These are phyloP conservation scores for Sugiyamaella sp. DNA, from an alignment of 1,139 yeast species.

Conservation along the genomic window DNA sequence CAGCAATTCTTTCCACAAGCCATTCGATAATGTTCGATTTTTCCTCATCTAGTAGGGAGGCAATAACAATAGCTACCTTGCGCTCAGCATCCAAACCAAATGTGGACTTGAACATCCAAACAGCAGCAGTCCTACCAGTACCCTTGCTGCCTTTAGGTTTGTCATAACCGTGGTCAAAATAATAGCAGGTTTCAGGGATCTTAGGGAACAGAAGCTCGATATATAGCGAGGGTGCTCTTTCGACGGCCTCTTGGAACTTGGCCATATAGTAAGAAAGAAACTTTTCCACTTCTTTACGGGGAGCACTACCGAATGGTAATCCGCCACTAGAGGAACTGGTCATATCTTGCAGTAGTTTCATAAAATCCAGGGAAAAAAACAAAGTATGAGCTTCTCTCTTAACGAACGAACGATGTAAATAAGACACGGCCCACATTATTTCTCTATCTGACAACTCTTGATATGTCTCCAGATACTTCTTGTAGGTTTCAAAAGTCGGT, in stretches of 20 bases:
- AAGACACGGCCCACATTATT: constrained; percentile 66
- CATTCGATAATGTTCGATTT: constrained; percentile 49
- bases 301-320: constrained; percentile 44
- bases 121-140: constrained; percentile 24
- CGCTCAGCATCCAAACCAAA: constrained; percentile 35
- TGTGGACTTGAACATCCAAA: constrained; percentile 35
- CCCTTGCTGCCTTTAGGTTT: constrained; percentile 33
- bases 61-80: constrained; percentile 49
- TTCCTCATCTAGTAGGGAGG: constrained; percentile 53
- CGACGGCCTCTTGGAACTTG: constrained; percentile 55
- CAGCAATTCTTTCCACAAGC: constrained; percentile 48
- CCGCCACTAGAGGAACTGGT: constrained; percentile 40
- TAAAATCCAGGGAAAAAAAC: constrained; percentile 74
- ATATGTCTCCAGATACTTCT: constrained; percentile 55
- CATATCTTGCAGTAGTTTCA: constrained; percentile 56
- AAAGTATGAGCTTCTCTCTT: constrained; percentile 61
- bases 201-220: constrained; percentile 73
- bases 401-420: constrained; percentile 72
- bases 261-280: constrained; percentile 71
- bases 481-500: constrained; percentile 52
- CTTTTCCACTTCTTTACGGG: constrained; percentile 63
- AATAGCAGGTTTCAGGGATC: constrained; percentile 51
- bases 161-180: constrained; percentile 60
- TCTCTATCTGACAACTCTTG: constrained; percentile 64
- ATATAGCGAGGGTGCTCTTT: constrained; percentile 57